Conservation (phyloP, 345 rosid genomes). For the Clarkia xantiana region DNA sequence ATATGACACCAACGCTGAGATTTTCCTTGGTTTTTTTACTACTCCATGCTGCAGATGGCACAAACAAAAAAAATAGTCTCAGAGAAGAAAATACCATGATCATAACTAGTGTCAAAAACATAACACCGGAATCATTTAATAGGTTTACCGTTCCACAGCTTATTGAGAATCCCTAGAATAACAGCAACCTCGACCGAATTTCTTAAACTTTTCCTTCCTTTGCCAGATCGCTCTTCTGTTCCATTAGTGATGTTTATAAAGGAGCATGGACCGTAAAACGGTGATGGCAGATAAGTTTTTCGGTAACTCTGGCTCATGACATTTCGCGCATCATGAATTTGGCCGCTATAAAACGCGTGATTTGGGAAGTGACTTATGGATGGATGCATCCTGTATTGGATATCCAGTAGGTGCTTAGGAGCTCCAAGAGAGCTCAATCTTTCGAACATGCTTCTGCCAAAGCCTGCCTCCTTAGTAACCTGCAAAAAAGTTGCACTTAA, state of each 20-base stretch:
- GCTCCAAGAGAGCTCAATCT: constrained; percentile 6
- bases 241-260: constrained; percentile 3
- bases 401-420: constrained; percentile 2
- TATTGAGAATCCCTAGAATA: neutral
- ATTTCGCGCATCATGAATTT: constrained; percentile 1
- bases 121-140: neutral
- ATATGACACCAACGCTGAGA: constrained; percentile 13
- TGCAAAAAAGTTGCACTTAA: neutral
- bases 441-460: constrained; percentile 8
- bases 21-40: constrained; percentile 9
- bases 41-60: constrained; percentile 12
- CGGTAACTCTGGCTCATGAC: neutral
- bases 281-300: neutral
- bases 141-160: neutral
- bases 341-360: neutral
- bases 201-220: constrained; percentile 7
- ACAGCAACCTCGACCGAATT: constrained; percentile 5
- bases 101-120: no score
- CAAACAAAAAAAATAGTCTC: neutral
- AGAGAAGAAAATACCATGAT: no score
- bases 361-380: constrained; percentile 4
- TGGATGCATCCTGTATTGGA: constrained; percentile 9
- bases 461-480: constrained; percentile 5
- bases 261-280: constrained; percentile 5
- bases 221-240: constrained; percentile 1